Evolutionary conservation across 1,284 basidiomycete species (phyloP).

Genomic region (Apiotrichum mycotoxinovorans): DNA sequence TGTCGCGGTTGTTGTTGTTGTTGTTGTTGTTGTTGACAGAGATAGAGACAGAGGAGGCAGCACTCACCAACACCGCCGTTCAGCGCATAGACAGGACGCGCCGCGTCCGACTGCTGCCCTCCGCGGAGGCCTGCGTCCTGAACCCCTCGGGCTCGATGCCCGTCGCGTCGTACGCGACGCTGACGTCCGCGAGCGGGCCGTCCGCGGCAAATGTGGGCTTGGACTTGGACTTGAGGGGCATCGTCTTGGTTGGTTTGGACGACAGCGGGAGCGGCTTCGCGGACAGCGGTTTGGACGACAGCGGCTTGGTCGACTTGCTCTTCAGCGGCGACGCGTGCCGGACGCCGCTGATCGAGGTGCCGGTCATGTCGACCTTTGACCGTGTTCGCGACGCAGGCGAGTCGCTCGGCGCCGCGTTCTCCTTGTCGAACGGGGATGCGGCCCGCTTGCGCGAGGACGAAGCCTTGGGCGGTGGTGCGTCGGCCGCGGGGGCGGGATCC

Average conservation of each 20-base stretch:
- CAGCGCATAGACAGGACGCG: background rate
- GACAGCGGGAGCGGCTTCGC: background rate
- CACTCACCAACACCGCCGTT: background rate
- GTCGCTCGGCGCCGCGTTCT: slow-evolving; percentile 25
- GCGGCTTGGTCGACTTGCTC: background rate
- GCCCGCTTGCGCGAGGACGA: background rate
- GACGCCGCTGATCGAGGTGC: background rate
- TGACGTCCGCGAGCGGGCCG: slow-evolving; percentile 37
- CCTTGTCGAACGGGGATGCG: slow-evolving; percentile 21
- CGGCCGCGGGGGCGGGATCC: background rate
- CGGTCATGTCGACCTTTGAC: slow-evolving; percentile 4
- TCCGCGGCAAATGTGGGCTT: slow-evolving; percentile 9
- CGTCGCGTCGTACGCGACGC: slow-evolving; percentile 44
- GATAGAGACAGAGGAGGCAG: too few relatives aligned
- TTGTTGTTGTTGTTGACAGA: too few relatives aligned
- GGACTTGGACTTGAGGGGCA: background rate
- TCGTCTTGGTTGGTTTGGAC: background rate
- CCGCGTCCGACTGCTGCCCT: background rate
- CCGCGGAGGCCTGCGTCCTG: slow-evolving; percentile 1
- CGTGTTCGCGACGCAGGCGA: slow-evolving; percentile 26
- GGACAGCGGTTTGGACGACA: background rate
- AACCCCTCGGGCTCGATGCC: slow-evolving; percentile 39
- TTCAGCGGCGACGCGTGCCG: background rate
- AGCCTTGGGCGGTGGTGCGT: too few relatives aligned
- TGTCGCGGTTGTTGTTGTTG: too few relatives aligned